Evolutionary conservation across 495 filamentous ascomycete genomes (phyloP), one percentile per base, ranked within the genome.

Genomic region (Penicillium chermesinum): DNA sequence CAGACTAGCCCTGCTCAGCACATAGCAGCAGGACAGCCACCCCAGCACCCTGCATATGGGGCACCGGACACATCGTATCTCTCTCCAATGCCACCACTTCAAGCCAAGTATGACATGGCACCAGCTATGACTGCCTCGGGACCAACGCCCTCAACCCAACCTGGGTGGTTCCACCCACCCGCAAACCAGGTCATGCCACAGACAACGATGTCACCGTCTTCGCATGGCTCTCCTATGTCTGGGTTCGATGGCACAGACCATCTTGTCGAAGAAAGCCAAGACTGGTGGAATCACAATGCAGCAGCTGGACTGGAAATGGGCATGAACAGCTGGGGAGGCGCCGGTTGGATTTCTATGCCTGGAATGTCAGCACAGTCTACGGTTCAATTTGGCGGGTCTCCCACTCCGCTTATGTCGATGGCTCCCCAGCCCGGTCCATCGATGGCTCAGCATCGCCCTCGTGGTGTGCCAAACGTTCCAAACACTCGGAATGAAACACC

Each of bases 211-310:
- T 48, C 67, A 20, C 34, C 61, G 0, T 39, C 56, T 2, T 61
- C 64, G 1, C 52, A 46, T 16, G 56, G 57, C 21, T 67, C 70
- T 1, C 66, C 73, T 10, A 50, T 66, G 17, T 54, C 72, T 5
- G 58, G 59, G 18, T 69, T 80, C 17, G 73, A 74, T 9, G 67
- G 66, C 5, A 60, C 75, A 3, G 73, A 78, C 8, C 70, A 71
- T 4, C 50, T 79, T 16, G 71, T 81, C 6, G 71, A 76, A 39
- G 73, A 78, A 36, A 78, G 72, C 46, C 79, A 79, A 41, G 73
- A 81, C 30, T 83, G 79, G 80, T 82, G 78, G 79, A 58, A 77
- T 35, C 63, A 67, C 6, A 77, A 81, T 50, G 66, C 76, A 8
- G 67, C 65, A 15, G 62, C 63, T 18, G 44, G 32, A 15, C 6